Evolutionary conservation across 345 rosid species (phyloP).

Genomic region (Zanthoxylum bungeanum): DNA sequence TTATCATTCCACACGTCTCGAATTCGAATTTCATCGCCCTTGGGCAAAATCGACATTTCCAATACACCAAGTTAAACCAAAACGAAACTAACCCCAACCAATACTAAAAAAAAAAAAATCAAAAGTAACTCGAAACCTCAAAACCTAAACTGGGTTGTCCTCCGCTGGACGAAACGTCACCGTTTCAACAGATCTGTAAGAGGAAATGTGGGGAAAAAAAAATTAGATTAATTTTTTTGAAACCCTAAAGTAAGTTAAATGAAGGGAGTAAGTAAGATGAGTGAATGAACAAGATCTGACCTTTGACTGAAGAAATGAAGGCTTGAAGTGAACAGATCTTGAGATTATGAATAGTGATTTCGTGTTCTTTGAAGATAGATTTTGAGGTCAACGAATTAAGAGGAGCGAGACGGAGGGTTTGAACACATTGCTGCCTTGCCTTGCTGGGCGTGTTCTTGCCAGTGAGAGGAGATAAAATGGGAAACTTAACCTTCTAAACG

Average conservation of each 20-base stretch:
- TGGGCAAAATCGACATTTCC: constrained; percentile 53
- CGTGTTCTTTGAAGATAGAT: neutral
- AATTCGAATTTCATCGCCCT: constrained; percentile 62
- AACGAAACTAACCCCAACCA: neutral
- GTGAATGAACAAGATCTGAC: constrained; percentile 41
- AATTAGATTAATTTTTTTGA: neutral
- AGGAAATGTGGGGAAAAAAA: neutral
- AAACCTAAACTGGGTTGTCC: neutral
- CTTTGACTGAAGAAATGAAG: constrained; percentile 26
- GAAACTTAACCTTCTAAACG: no score
- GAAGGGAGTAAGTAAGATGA: no score
- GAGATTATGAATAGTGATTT: constrained; percentile 8
- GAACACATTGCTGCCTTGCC: constrained; percentile 7
- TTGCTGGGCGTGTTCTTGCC: no score
- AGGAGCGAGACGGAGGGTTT: neutral
- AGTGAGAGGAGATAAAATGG: no score
- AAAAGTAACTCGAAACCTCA: constrained; percentile 34
- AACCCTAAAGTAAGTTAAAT: constrained; percentile 1
- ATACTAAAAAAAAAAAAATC: constrained; percentile 27
- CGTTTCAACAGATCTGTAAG: constrained; percentile 26
- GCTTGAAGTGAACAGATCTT: constrained; percentile 30
- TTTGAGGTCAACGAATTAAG: constrained; percentile 25
- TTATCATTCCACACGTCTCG: constrained; percentile 92
- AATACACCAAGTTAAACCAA: constrained; percentile 8
- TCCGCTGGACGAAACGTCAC: neutral